phyloP scores from a whole-genome alignment of 805 yeast species.

The Isabelozyma pseudorhagii region DNA sequence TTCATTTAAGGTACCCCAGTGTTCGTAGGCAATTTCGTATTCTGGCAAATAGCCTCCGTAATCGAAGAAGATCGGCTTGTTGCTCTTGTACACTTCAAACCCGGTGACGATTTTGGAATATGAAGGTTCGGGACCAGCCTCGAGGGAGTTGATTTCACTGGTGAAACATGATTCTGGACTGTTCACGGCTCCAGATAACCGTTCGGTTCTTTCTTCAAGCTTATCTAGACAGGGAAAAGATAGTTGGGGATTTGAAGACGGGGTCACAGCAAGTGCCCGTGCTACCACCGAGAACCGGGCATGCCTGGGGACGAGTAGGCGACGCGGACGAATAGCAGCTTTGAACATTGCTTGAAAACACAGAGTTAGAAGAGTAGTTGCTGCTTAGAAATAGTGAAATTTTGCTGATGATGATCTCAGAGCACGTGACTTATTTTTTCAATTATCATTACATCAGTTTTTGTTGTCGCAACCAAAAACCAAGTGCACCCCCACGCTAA shows the following conservation, averaged over 20 bases:
- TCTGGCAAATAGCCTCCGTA: slow-evolving; percentile 76
- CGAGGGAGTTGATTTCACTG: slow-evolving; percentile 33
- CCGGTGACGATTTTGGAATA: slow-evolving; percentile 70
- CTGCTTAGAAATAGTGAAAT: neutral
- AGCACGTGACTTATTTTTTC: neutral
- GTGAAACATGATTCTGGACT: slow-evolving; percentile 10
- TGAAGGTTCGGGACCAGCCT: slow-evolving; percentile 82
- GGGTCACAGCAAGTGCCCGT: neutral
- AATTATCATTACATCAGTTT: no score
- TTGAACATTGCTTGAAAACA: neutral
- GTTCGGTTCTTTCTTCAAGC: slow-evolving; percentile 54
- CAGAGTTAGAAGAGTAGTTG: neutral
- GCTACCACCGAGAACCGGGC: neutral
- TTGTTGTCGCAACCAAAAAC: no score
- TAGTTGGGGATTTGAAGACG: slow-evolving; percentile 60
- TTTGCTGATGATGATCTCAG: neutral
- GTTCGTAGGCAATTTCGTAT: slow-evolving; percentile 84
- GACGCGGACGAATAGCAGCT: neutral
- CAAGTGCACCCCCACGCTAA: neutral
- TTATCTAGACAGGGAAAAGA: slow-evolving; percentile 84
- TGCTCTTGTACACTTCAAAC: slow-evolving; percentile 53
- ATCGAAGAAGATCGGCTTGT: slow-evolving; percentile 67
- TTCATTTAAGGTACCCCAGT: slow-evolving; percentile 77
- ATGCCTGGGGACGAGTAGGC: neutral
- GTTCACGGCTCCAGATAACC: slow-evolving; percentile 15